Evolutionary conservation across 768 basidiomycete species (phyloP), one percentile per base, ranked within the genome.

Genomic region (Termitomyces bulborhizus): DNA sequence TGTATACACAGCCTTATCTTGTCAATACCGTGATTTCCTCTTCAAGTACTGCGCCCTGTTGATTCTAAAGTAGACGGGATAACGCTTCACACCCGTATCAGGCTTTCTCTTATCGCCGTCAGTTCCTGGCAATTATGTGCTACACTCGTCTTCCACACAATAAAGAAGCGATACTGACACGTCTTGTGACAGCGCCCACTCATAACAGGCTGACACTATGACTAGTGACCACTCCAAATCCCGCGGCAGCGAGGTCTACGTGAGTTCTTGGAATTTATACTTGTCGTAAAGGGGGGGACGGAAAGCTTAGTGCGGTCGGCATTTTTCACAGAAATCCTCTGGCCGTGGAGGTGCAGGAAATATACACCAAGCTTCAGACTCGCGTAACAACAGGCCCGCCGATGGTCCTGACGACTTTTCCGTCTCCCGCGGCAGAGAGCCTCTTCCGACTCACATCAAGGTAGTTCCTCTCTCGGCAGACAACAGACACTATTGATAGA

Each of bases 311-410:
- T 53, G 26, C 27, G 27, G 32, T 44, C 21, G 34, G 27, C 46
- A 18, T 46, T 24, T 24, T 29, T 27, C 32, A 46, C 53, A 83
- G 79, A 68, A 72, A 36, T 84, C 84, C 3, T 77, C 83, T 34
- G 88, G 88, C 6, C 76, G 88, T 56, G 88, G 87, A 5, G 88
- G 88, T 8, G 21, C 74, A 4, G 87, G 87, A 16, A 90, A 90
- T 68, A 84, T 89, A 56, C 78, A 80, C 56, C 71, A 62, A 24
- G 54, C 78, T 27, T 78, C 82, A 31, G 51, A 41, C 1, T 80
- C 82, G 6, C 73, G 75, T 26, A 81, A 81, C 21, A 61, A 66
- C 12, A 70, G 77, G 51, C 69, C 76, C 6, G 36, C 62, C 12
- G 68, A 73, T 24, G 77, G 76, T 0, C 76, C 79, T 1, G 84